Evolutionary conservation across 768 basidiomycete species (phyloP).

Genomic region (Lactarius evosmus): DNA sequence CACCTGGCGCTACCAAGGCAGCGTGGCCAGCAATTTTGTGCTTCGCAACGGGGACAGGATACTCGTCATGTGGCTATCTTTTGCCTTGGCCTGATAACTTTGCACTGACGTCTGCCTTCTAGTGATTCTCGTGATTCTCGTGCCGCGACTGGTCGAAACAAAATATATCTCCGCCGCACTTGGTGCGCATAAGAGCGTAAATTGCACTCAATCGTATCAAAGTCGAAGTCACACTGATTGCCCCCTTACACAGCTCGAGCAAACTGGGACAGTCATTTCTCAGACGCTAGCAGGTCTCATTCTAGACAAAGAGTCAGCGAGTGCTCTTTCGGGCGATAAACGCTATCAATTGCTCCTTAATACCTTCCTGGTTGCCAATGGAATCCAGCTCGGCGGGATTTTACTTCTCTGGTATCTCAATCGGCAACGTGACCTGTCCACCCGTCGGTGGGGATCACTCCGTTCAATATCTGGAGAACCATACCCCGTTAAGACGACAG

Average conservation of each 20-base stretch:
- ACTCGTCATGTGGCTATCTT: slow-evolving; percentile 56
- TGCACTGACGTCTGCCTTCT: neutral
- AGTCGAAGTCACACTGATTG: neutral
- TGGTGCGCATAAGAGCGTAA: slow-evolving; percentile 74
- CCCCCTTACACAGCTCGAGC: slow-evolving; percentile 53
- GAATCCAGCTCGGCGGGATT: slow-evolving; percentile 53
- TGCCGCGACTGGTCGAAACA: slow-evolving; percentile 63
- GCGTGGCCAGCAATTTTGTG: slow-evolving; percentile 59
- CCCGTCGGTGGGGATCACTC: slow-evolving; percentile 21
- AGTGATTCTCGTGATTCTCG: slow-evolving; percentile 74
- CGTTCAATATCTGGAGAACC: neutral
- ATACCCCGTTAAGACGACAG: neutral
- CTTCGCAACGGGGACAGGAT: slow-evolving; percentile 70
- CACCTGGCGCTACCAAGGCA: slow-evolving; percentile 52
- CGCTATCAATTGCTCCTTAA: slow-evolving; percentile 55
- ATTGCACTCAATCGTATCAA: slow-evolving; percentile 29
- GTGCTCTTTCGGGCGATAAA: slow-evolving; percentile 10
- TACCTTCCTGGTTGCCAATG: slow-evolving; percentile 53
- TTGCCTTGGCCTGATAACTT: slow-evolving; percentile 1
- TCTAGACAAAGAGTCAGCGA: slow-evolving; percentile 44
- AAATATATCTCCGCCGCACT: slow-evolving; percentile 78
- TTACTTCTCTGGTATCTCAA: slow-evolving; percentile 49
- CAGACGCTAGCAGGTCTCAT: slow-evolving; percentile 70
- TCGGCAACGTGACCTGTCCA: slow-evolving; percentile 37
- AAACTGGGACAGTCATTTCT: slow-evolving; percentile 67